Evolutionary conservation across 2,329 filamentous ascomycete species (phyloP), one percentile per base, ranked within the genome.

Genomic region (Xylariales sp.): DNA sequence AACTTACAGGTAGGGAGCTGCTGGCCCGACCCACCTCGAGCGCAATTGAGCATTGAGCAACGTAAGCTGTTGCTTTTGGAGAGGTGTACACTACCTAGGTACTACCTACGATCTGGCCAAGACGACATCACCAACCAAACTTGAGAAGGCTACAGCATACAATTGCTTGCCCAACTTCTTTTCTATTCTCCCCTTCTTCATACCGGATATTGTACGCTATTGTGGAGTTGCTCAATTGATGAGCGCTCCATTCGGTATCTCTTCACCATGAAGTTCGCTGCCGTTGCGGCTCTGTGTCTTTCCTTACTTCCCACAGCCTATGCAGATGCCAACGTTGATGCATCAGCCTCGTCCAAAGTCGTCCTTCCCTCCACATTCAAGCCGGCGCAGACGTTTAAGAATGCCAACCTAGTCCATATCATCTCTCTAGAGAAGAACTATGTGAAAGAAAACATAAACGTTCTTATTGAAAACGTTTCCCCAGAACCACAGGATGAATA

Each of bases 371-470:
- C 87, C 73, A 85, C 86, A 69, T 97, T 97, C 84, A 91, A 88
- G 80, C 94, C 95, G 62, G 91, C 94, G 14, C 92, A 93, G 79
- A 92, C 94, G 73, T 99, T 97, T 84, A 93, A 94, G 83, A 97
- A 99, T 81, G 87, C 87, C 81, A 98, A 99, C 80, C 82, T 98
- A 36, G 91, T 98, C 59, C 92, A 96, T 76, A 90, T 92, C 71
- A 91, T 97, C 77, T 97, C 97, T 73, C 82, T 97, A 66, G 95
- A 98, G 82, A 98, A 97, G 85, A 92, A 90, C 73, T 98, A 96
- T 77, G 90, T 90, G 63, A 91, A 94, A 78, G 95, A 98, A 81
- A 91, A 90, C 14, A 89, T 97, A 85, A 97, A 98, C 82, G 91
- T 97, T n/a, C 86, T 97, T 59, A 89, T 99, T 71, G 92, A 97